A percentile compares a stretch with the other conserved stretches of the same genome.
These are phyloP conservation scores for Suillus lakei DNA, from an alignment of 768 basidiomycete species.

Conservation along the genomic window DNA sequence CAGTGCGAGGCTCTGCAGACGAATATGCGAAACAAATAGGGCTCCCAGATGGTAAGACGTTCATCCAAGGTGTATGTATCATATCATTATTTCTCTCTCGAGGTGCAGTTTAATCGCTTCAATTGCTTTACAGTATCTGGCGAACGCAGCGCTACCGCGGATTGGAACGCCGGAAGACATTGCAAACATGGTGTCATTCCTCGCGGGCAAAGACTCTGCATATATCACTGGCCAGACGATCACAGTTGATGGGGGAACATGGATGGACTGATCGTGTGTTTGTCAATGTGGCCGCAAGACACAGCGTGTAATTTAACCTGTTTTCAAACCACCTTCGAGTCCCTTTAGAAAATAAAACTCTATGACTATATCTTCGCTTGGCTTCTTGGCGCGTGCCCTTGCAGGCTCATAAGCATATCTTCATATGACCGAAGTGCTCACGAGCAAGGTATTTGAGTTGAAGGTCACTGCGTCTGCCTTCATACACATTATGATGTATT, in stretches of 20 bases:
- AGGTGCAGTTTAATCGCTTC: background rate
- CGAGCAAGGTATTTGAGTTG: too few species aligned
- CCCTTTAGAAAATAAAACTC: background rate
- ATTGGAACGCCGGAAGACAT: slow-evolving; percentile 24
- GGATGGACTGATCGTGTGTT: slow-evolving; percentile 5
- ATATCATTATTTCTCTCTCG: background rate
- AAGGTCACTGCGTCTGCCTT: too few species aligned
- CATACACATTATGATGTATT: too few species aligned
- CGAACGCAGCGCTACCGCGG: slow-evolving; percentile 14
- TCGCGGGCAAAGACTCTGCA: slow-evolving; percentile 33
- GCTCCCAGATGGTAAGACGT: background rate
- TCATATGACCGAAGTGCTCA: too few species aligned
- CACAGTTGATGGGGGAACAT: slow-evolving; percentile 9
- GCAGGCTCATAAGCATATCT: too few species aligned
- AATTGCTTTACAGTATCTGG: background rate
- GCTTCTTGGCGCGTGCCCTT: background rate
- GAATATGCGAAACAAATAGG: background rate
- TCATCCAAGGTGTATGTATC: background rate
- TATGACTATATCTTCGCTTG: background rate
- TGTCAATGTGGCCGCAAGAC: background rate
- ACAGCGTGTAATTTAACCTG: background rate
- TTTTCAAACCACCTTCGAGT: background rate
- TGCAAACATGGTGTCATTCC: slow-evolving; percentile 36
- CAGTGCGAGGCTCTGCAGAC: background rate
- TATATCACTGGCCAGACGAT: slow-evolving; percentile 32